phyloP scores from a whole-genome alignment of 306 rosid genomes.

The Cicer bijugum region DNA sequence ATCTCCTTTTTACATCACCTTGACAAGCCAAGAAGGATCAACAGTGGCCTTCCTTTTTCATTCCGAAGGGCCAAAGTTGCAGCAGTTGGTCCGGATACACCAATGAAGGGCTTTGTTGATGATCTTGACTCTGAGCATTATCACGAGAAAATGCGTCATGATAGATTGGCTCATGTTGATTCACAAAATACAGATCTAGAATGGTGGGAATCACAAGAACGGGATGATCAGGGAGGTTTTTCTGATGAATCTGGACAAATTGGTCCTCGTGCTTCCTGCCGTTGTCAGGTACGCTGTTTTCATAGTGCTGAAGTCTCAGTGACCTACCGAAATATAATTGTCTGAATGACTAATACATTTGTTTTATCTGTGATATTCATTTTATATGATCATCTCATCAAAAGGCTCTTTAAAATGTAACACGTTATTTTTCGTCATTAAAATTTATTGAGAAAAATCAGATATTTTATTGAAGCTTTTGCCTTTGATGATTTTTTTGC shows the following conservation, averaged over 20 bases:
- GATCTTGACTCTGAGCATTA: slow-evolving; percentile 58
- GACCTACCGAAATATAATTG: slow-evolving; percentile 16
- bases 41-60: slow-evolving; percentile 50
- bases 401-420: slow-evolving; percentile 32
- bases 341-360: slow-evolving; percentile 20
- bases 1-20: slow-evolving; percentile 39
- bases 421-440: slow-evolving; percentile 21
- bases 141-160: slow-evolving; percentile 42
- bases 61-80: slow-evolving; percentile 58
- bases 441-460: slow-evolving; percentile 24
- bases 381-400: slow-evolving; percentile 33
- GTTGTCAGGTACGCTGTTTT: slow-evolving; percentile 74
- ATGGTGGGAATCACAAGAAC: slow-evolving; percentile 98
- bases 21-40: slow-evolving; percentile 48
- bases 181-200: slow-evolving; percentile 53
- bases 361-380: slow-evolving; percentile 23
- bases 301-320: neutral
- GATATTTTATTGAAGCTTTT: slow-evolving; percentile 28
- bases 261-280: slow-evolving; percentile 93
- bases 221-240: slow-evolving; percentile 75
- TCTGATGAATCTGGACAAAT: slow-evolving; percentile 81
- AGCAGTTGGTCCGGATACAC: slow-evolving; percentile 69
- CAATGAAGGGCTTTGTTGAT: slow-evolving; percentile 90
- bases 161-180: slow-evolving; percentile 44
- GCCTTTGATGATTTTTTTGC: slow-evolving; percentile 15